Evolutionary conservation across 768 basidiomycete species (phyloP).

Genomic region (Neoboletus subvelutipes): DNA sequence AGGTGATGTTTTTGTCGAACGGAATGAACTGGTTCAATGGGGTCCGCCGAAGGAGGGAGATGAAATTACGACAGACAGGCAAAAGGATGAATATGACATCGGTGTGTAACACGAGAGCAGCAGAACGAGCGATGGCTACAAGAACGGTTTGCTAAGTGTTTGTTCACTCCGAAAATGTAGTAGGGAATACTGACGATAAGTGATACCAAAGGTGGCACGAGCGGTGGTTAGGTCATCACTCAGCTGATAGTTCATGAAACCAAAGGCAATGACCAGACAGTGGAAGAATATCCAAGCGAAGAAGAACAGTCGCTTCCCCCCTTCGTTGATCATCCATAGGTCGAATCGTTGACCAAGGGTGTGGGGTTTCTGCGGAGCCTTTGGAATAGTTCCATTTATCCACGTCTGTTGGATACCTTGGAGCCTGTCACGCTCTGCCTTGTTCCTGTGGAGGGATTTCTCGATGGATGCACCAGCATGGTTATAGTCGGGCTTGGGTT

Average conservation of each 20-base stretch:
- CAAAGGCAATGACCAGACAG: constrained; percentile 71
- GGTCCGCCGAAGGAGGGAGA: constrained; percentile 84
- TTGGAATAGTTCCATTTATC: constrained; percentile 33
- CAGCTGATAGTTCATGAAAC: constrained; percentile 71
- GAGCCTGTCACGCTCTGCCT: constrained; percentile 76
- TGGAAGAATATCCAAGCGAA: constrained; percentile 80
- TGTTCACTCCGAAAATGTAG: not conserved
- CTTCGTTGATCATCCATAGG: constrained; percentile 95
- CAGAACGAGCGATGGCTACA: constrained; percentile 79
- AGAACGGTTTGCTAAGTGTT: not conserved
- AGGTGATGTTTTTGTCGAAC: constrained; percentile 89
- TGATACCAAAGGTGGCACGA: constrained; percentile 67
- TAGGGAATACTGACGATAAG: constrained; percentile 58
- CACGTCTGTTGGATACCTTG: constrained; percentile 79
- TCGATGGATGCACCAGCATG: constrained; percentile 28
- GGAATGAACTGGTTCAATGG: constrained; percentile 85
- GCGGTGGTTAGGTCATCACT: constrained; percentile 77
- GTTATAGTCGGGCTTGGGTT: constrained; percentile 32
- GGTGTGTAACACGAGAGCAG: constrained; percentile 88
- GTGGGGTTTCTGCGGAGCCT: constrained; percentile 37
- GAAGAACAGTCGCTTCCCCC: constrained; percentile 78
- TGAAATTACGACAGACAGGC: constrained; percentile 93
- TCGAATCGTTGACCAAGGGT: constrained; percentile 49
- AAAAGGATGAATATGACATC: constrained; percentile 93
- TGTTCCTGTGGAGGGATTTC: constrained; percentile 74